Conservation (phyloP, 1,139 yeast genomes). For the Debaryomycetaceae sp. region DNA sequence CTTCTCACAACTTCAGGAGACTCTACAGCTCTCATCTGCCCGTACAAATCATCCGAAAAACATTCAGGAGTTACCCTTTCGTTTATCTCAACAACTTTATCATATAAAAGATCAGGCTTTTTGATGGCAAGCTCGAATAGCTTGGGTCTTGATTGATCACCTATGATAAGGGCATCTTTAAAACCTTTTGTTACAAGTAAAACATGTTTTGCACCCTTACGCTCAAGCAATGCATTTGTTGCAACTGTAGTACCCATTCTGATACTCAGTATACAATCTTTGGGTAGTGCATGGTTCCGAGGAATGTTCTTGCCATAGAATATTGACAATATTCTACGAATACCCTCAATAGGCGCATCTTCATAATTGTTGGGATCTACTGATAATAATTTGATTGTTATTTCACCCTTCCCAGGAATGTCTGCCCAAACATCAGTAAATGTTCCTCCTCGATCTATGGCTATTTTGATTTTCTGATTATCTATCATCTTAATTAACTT, state of each 20-base stretch:
- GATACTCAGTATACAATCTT: slow-evolving; percentile 3
- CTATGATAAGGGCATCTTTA: slow-evolving; percentile 29
- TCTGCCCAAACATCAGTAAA: slow-evolving; percentile 12
- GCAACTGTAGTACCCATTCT: slow-evolving; percentile 82
- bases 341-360: slow-evolving; percentile 15
- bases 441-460: slow-evolving; percentile 16
- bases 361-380: slow-evolving; percentile 13
- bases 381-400: slow-evolving; percentile 12
- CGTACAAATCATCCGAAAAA: slow-evolving; percentile 24
- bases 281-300: slow-evolving; percentile 2
- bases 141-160: slow-evolving; percentile 21
- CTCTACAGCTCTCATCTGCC: background rate
- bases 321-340: slow-evolving; percentile 12
- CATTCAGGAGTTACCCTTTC: slow-evolving; percentile 15
- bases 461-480: slow-evolving; percentile 6
- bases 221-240: slow-evolving; percentile 38
- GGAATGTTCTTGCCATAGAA: slow-evolving; percentile 6
- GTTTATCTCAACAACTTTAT: slow-evolving; percentile 12
- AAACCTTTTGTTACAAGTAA: slow-evolving; percentile 43
- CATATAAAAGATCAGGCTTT: slow-evolving; percentile 18
- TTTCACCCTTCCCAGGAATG: slow-evolving; percentile 8
- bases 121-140: slow-evolving; percentile 17
- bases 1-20: slow-evolving; percentile 2
- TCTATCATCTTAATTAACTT: no score
- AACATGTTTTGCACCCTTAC: slow-evolving; percentile 41